These are phyloP conservation scores for Hypsizygus marmoreus DNA, from an alignment of 768 basidiomycete genomes.

Conservation along the genomic window DNA sequence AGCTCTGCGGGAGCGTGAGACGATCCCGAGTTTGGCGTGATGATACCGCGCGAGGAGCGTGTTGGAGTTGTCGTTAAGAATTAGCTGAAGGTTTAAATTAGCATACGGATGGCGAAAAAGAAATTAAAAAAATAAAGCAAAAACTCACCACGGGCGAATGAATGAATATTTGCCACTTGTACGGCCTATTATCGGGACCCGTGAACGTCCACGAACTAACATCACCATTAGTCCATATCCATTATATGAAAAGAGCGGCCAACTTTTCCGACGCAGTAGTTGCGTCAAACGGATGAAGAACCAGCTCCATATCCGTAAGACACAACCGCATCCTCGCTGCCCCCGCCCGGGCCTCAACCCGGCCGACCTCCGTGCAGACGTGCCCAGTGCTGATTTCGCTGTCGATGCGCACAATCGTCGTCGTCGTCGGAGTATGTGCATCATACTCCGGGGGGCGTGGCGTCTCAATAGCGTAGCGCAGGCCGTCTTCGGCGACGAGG, in stretches of 20 bases:
- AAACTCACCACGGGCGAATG: constrained; percentile 37
- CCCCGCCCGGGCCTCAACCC: constrained; percentile 24
- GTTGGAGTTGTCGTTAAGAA: constrained; percentile 28
- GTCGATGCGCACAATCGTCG: constrained; percentile 31
- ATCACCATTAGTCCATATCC: no score
- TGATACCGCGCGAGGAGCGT: constrained; percentile 31
- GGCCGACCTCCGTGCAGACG: constrained; percentile 34
- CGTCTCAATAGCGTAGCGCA: constrained; percentile 35
- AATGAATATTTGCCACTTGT: constrained; percentile 42
- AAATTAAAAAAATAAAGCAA: no score
- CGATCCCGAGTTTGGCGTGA: constrained; percentile 31
- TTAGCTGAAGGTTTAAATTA: constrained; percentile 24
- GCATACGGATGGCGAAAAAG: no score
- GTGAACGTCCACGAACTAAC: constrained; percentile 41
- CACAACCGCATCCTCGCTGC: constrained; percentile 27
- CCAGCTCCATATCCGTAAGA: constrained; percentile 17
- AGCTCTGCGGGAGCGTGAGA: constrained; percentile 31
- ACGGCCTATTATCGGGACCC: constrained; percentile 33
- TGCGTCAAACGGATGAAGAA: constrained; percentile 7
- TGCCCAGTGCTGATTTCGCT: constrained; percentile 28
- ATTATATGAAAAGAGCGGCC: no score
- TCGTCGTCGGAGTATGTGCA: constrained; percentile 15
- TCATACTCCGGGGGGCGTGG: no score
- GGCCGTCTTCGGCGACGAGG: constrained; percentile 34
- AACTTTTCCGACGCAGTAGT: no score